Evolutionary conservation across 106 monocot species (phyloP).

Genomic region (Dendrobium huoshanense): DNA sequence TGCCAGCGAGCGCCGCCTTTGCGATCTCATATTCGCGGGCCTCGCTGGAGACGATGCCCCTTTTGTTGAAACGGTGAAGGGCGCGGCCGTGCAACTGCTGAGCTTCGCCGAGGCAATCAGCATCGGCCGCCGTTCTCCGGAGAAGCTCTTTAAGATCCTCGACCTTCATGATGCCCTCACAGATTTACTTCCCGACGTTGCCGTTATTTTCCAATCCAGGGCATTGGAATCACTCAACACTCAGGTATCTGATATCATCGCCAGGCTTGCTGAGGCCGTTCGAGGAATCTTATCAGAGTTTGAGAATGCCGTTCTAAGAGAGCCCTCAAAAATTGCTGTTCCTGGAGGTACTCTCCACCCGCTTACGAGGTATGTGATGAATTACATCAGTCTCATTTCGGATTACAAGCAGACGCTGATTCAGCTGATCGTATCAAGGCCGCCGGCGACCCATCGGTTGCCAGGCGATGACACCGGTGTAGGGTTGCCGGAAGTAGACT

Average conservation of each 20-base stretch:
- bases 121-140: constrained; percentile 58
- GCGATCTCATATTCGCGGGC: constrained; percentile 33
- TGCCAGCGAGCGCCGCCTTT: constrained; percentile 55
- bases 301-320: constrained; percentile 73
- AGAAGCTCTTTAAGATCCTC: constrained; percentile 76
- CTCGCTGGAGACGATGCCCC: constrained; percentile 31
- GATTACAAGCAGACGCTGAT: constrained; percentile 73
- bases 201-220: constrained; percentile 33
- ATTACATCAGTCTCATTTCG: constrained; percentile 67
- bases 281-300: constrained; percentile 92
- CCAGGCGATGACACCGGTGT: constrained; percentile 11
- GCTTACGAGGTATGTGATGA: constrained; percentile 93
- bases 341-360: constrained; percentile 92
- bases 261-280: constrained; percentile 70
- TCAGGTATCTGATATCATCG: constrained; percentile 56
- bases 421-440: constrained; percentile 55
- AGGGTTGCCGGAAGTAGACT: constrained; percentile 20
- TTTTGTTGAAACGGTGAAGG: constrained; percentile 53
- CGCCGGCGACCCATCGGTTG: constrained; percentile 15
- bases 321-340: constrained; percentile 51
- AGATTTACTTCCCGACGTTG: constrained; percentile 51
- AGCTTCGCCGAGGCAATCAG: constrained; percentile 66
- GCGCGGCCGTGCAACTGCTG: constrained; percentile 48
- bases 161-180: constrained; percentile 58
- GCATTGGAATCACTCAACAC: constrained; percentile 42